These are phyloP conservation scores for Trichophyton schoenleinii DNA, from an alignment of 2,329 filamentous ascomycete genomes.

Conservation along the genomic window DNA sequence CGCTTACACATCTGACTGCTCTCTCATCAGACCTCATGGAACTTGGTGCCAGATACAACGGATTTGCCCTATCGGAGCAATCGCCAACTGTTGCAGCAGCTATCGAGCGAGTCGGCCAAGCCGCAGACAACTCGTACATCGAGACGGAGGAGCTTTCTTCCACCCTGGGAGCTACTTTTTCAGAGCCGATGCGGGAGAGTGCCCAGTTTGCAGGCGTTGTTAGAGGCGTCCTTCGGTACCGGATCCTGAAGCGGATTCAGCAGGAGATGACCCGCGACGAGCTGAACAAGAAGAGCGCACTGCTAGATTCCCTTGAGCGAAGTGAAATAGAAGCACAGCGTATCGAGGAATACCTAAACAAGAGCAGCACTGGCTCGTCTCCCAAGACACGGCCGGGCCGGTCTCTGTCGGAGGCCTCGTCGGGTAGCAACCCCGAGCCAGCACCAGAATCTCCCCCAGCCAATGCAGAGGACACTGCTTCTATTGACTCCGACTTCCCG, in stretches of 20 bases:
- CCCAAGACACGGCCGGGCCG: slow-evolving; percentile 46
- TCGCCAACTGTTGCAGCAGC: slow-evolving; percentile 78
- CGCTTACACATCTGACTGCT: slow-evolving; percentile 70
- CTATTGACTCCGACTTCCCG: slow-evolving; percentile 92
- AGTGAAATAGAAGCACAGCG: slow-evolving; percentile 87
- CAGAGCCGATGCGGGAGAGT: slow-evolving; percentile 94
- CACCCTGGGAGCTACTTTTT: slow-evolving; percentile 82
- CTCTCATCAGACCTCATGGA: slow-evolving; percentile 82
- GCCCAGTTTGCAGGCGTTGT: slow-evolving; percentile 96
- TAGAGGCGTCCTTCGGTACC: slow-evolving; percentile 72
- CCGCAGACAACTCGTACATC: slow-evolving; percentile 90
- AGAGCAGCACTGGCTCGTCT: slow-evolving; percentile 46
- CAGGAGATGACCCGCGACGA: slow-evolving; percentile 96
- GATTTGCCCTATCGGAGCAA: slow-evolving; percentile 87
- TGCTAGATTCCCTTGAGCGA: slow-evolving; percentile 79
- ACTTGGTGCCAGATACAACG: slow-evolving; percentile 89
- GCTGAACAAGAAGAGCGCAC: slow-evolving; percentile 67
- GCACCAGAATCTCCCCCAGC: slow-evolving; percentile 43
- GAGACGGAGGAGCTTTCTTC: slow-evolving; percentile 83
- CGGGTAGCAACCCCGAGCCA: slow-evolving; percentile 31
- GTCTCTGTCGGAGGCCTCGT: slow-evolving; percentile 48
- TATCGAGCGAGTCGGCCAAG: slow-evolving; percentile 88
- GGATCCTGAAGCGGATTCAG: slow-evolving; percentile 86
- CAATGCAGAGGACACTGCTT: slow-evolving; percentile 66
- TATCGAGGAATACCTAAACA: slow-evolving; percentile 79